Evolutionary conservation across 2,329 filamentous ascomycete genomes (phyloP), one percentile per base, ranked within the genome.

Genomic region (Fusarium sp.): DNA sequence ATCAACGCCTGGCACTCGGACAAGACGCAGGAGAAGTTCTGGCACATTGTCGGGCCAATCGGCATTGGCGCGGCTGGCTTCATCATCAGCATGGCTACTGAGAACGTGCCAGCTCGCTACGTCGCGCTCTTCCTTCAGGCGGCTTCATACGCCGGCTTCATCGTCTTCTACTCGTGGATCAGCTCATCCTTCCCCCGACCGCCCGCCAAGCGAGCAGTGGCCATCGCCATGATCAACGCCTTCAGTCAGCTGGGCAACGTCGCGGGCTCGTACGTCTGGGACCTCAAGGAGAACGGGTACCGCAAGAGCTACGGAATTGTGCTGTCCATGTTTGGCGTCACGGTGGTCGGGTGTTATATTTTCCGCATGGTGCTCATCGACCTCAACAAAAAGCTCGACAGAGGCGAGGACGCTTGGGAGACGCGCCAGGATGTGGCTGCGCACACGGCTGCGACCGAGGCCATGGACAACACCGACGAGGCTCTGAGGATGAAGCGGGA

Each of bases 241-340:
- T 83, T 84, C 74, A 80, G 79, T 36, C 84, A 85, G 75, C 77
- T 86, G 3, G 84, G 84, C 48, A 86, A 85, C 68, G 79, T 86
- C 1, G 85, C 86, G 0, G 86, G 86, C 3, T 84, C 81, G 0
- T 89, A 89, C 67, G 86, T 89, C 4, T 89, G 86, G 86, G 76
- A 80, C 48, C 78, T 89, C 45, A 75, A 79, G 24, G 85, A 81
- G 0, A 82, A 88, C 60, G 87, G 87, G 0, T 89, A 81, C 77
- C 81, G 86, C 62, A 83, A 85, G 76, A 88, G 85, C 59, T 89
- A 89, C 67, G 86, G 85, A 5, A 86, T 89, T 53, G 87, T 89
- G 6, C 81, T 83, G 12, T 79, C 84, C 69, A 89, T 89, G 86
- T 89, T 88, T 68, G 85, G 84, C 4, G 66, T 86, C 36, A 85